Conservation (phyloP, 768 basidiomycete genomes). For the Tylopilus sp. region DNA sequence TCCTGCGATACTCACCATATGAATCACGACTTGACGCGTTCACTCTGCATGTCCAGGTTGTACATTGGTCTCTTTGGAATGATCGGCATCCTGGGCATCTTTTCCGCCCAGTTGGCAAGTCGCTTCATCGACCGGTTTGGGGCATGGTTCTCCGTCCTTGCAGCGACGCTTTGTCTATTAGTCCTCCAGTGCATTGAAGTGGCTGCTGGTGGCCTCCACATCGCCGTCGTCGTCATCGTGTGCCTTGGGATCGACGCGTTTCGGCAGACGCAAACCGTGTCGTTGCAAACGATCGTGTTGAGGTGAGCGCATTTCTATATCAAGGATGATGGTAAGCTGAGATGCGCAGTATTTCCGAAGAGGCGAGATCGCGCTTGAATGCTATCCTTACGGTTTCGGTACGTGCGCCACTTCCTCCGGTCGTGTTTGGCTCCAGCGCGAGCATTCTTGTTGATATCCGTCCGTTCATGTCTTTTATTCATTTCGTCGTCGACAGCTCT, state of each 20-base stretch:
- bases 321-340: neutral
- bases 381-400: conserved; percentile 29
- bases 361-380: conserved; percentile 29
- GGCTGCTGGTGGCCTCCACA: conserved; percentile 35
- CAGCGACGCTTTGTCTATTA: conserved; percentile 31
- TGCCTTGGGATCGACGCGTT: conserved; percentile 42
- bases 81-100: conserved; percentile 41
- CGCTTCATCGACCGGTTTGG: conserved; percentile 32
- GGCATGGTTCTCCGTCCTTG: conserved; percentile 41
- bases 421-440: too few species aligned
- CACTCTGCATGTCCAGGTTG: conserved; percentile 6
- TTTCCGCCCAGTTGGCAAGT: conserved; percentile 26
- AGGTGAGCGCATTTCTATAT: conserved; percentile 9
- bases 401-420: conserved; percentile 5
- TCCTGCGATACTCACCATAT: neutral
- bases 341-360: conserved; percentile 25
- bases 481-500: conserved; percentile 17
- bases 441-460: neutral
- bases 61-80: conserved; percentile 49
- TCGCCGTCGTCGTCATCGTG: conserved; percentile 38
- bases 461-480: neutral
- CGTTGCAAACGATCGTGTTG: conserved; percentile 28
- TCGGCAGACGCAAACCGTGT: conserved; percentile 39
- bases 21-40: neutral
- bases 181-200: conserved; percentile 33